A percentile compares a stretch with the other conserved stretches of the same genome.
These are phyloP conservation scores for Phytopythium kandeliae DNA, from an alignment of 352 stramenopile genomes.

Conservation along the genomic window DNA sequence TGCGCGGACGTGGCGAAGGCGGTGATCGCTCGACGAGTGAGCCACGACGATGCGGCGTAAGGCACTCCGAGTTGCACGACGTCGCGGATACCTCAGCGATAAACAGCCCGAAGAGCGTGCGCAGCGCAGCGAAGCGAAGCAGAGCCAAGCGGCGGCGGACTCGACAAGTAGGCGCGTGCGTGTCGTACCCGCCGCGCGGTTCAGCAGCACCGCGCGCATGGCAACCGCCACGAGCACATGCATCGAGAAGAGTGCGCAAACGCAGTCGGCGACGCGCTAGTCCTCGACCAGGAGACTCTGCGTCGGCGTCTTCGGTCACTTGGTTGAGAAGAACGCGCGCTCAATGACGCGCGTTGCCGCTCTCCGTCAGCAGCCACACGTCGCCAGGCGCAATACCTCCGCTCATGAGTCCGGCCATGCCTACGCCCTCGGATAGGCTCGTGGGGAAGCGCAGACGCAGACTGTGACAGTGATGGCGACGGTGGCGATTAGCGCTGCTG, in stretches of 20 bases:
- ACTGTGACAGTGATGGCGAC: slow-evolving; percentile 36
- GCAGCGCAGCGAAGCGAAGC: slow-evolving; percentile 81
- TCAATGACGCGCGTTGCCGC: slow-evolving; percentile 8
- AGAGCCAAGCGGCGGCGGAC: slow-evolving; percentile 73
- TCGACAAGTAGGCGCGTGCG: slow-evolving; percentile 65
- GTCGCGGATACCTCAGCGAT: slow-evolving; percentile 66
- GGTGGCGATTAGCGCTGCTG: not conserved
- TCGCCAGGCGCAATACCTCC: slow-evolving; percentile 69
- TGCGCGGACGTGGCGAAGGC: too few relatives aligned
- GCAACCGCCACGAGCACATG: too few relatives aligned
- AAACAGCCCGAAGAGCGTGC: slow-evolving; percentile 76
- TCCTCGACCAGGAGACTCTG: slow-evolving; percentile 70
- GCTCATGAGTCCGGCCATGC: slow-evolving; percentile 79
- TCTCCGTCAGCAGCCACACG: slow-evolving; percentile 19
- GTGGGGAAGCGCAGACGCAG: slow-evolving; percentile 79
- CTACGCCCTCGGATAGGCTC: slow-evolving; percentile 76
- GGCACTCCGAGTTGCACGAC: slow-evolving; percentile 61
- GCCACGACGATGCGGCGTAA: slow-evolving; percentile 59
- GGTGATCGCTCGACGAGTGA: slow-evolving; percentile 11
- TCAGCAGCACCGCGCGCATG: slow-evolving; percentile 57
- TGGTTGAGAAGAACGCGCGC: slow-evolving; percentile 72
- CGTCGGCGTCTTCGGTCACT: slow-evolving; percentile 59
- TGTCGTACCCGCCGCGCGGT: slow-evolving; percentile 59
- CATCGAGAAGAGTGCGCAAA: slow-evolving; percentile 59
- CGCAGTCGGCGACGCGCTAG: slow-evolving; percentile 39